Percentiles rank a stretch among this genome's conserved stretches.
Conservation (phyloP, 495 filamentous ascomycete genomes). For the Venustampulla echinocandica region DNA sequence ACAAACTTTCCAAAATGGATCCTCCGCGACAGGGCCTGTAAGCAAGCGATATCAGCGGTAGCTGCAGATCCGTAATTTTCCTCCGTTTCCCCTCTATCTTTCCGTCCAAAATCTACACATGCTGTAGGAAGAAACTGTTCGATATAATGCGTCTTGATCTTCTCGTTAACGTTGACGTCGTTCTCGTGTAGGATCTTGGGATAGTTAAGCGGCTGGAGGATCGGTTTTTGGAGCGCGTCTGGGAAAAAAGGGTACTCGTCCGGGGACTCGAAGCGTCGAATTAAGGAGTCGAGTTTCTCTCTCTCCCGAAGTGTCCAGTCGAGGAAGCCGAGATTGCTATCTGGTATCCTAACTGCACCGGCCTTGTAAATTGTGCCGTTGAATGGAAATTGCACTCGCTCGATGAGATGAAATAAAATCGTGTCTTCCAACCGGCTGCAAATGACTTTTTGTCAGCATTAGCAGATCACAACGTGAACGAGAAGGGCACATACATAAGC, state of each 20-base stretch:
- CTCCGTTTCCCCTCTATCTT: slow-evolving; percentile 73
- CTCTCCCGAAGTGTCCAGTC: slow-evolving; percentile 90
- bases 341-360: slow-evolving; percentile 73
- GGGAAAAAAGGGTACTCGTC: slow-evolving; percentile 99
- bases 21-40: slow-evolving; percentile 84
- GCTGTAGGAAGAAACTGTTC: slow-evolving; percentile 71
- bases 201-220: slow-evolving; percentile 83
- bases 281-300: slow-evolving; percentile 83
- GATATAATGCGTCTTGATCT: slow-evolving; percentile 80
- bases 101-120: slow-evolving; percentile 60
- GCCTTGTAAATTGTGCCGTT: slow-evolving; percentile 81
- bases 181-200: slow-evolving; percentile 88
- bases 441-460: slow-evolving; percentile 5
- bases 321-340: slow-evolving; percentile 65
- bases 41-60: slow-evolving; percentile 79
- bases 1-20: slow-evolving; percentile 99
- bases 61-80: slow-evolving; percentile 96
- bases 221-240: slow-evolving; percentile 64
- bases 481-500: slow-evolving; percentile 59
- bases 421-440: slow-evolving; percentile 93
- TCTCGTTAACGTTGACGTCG: slow-evolving; percentile 81
- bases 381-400: slow-evolving; percentile 92
- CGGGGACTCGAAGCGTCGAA: slow-evolving; percentile 90
- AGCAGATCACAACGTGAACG: neutral
- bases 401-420: slow-evolving; percentile 96